phyloP scores from a whole-genome alignment of 108 stramenopile genomes.

The Bacterosira constricta region DNA sequence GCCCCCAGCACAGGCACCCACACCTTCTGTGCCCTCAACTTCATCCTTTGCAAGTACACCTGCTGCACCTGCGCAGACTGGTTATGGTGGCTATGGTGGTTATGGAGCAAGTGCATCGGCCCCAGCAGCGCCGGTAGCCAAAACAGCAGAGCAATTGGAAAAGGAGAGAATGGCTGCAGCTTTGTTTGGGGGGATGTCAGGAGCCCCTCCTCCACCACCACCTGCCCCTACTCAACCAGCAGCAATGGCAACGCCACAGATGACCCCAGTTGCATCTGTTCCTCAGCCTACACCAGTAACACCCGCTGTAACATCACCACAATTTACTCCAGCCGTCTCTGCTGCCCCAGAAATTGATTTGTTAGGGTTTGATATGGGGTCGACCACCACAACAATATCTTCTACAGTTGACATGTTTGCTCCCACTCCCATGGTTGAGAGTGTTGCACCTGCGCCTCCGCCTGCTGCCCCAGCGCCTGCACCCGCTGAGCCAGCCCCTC shows the following conservation, averaged over 20 bases:
- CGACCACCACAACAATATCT: background rate
- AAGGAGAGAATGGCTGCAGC: slow-evolving; percentile 95
- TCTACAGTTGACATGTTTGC: slow-evolving; percentile 10
- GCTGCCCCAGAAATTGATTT: background rate
- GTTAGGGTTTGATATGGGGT: slow-evolving; percentile 2
- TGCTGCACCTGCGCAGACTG: slow-evolving; percentile 35
- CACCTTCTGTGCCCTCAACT: slow-evolving; percentile 38
- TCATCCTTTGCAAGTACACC: slow-evolving; percentile 30
- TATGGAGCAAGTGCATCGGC: slow-evolving; percentile 48
- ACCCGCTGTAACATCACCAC: slow-evolving; percentile 18
- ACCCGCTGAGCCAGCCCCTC: slow-evolving; percentile 53
- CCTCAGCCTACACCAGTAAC: slow-evolving; percentile 14
- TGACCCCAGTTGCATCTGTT: slow-evolving; percentile 26
- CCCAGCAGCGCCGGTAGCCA: slow-evolving; percentile 38
- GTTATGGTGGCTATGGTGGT: slow-evolving; percentile 50
- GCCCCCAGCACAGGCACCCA: slow-evolving; percentile 41
- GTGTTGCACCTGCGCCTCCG: slow-evolving; percentile 5
- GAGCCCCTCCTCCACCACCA: slow-evolving; percentile 44
- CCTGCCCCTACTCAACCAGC: slow-evolving; percentile 15
- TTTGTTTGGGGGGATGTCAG: slow-evolving; percentile 92
- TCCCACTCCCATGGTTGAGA: background rate
- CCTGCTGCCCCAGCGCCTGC: slow-evolving; percentile 37
- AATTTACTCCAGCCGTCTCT: background rate
- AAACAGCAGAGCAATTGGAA: slow-evolving; percentile 86
- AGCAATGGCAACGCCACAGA: slow-evolving; percentile 11